phyloP scores from a whole-genome alignment of 106 monocot genomes.

The Amphibolis antarctica region DNA sequence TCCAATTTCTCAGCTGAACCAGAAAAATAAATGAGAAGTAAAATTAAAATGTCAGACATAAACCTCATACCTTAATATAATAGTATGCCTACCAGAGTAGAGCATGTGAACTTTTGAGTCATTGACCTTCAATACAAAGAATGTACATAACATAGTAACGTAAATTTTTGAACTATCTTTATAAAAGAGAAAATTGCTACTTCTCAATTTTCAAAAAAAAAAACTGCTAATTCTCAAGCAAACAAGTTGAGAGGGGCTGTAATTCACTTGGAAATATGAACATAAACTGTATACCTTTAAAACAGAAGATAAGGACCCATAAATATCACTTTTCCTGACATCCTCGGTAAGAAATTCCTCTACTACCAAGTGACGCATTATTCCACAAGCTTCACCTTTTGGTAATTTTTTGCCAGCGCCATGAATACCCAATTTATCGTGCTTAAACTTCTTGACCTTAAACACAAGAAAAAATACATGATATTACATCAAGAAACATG shows the following conservation, averaged over 20 bases:
- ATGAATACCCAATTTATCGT: constrained; percentile 66
- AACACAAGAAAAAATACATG: not conserved
- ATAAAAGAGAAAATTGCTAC: not conserved
- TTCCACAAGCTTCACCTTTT: constrained; percentile 74
- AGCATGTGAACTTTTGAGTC: constrained; percentile 39
- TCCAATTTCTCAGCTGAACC: too few species aligned
- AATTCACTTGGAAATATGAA: not conserved
- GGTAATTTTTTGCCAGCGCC: constrained; percentile 77
- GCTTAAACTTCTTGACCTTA: constrained; percentile 76
- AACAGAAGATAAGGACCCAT: constrained; percentile 84
- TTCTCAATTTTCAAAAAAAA: not conserved
- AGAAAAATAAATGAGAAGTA: not conserved
- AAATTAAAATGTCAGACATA: not conserved
- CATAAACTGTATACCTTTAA: constrained; percentile 43
- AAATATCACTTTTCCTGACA: constrained; percentile 82
- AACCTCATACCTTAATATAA: constrained; percentile 42
- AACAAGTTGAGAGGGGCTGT: not conserved
- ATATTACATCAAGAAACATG: not conserved
- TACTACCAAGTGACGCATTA: constrained; percentile 71
- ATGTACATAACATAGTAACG: not conserved
- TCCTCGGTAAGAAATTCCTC: constrained; percentile 86
- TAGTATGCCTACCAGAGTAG: constrained; percentile 33
- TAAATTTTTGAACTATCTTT: not conserved
- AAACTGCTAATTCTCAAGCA: not conserved
- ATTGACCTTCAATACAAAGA: constrained; percentile 40